Percentiles rank a stretch among this genome's conserved stretches.
These are phyloP conservation scores for Phaffomyces thermotolerans DNA, from an alignment of 805 yeast genomes.

Conservation along the genomic window DNA sequence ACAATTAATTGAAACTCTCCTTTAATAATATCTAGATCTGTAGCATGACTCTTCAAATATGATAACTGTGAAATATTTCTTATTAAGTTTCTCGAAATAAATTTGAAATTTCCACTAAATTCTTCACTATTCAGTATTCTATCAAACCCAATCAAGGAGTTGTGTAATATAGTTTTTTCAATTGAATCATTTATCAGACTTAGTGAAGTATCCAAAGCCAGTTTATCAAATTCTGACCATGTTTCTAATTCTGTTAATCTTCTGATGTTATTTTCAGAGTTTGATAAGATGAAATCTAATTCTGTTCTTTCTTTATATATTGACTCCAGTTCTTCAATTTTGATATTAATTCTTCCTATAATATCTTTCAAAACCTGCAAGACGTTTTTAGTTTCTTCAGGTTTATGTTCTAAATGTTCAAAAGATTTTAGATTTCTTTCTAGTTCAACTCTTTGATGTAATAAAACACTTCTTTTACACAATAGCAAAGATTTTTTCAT, in stretches of 20 bases:
- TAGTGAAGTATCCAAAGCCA: slow-evolving; percentile 34
- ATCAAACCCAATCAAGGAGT: slow-evolving; percentile 51
- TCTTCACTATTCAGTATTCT: slow-evolving; percentile 29
- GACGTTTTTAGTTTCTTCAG: slow-evolving; percentile 20
- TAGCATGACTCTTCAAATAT: slow-evolving; percentile 9
- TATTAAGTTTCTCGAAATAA: slow-evolving; percentile 11
- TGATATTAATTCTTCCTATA: slow-evolving; percentile 29
- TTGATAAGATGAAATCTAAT: slow-evolving; percentile 42
- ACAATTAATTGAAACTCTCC: slow-evolving; percentile 14
- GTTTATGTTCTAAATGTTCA: slow-evolving; percentile 16
- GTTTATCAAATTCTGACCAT: slow-evolving; percentile 45
- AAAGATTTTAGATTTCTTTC: slow-evolving; percentile 15
- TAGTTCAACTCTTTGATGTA: slow-evolving; percentile 37
- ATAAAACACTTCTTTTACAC: slow-evolving; percentile 33
- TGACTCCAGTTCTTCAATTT: slow-evolving; percentile 45
- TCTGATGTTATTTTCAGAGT: slow-evolving; percentile 38
- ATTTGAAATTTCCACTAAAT: slow-evolving; percentile 19
- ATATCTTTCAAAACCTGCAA: slow-evolving; percentile 28
- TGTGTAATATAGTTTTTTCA: slow-evolving; percentile 47
- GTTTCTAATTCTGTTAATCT: slow-evolving; percentile 45
- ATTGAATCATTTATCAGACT: slow-evolving; percentile 38
- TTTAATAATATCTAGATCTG: slow-evolving; percentile 10
- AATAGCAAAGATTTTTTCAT: slow-evolving; percentile 30
- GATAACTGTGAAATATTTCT: slow-evolving; percentile 10
- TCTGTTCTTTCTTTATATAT: slow-evolving; percentile 44